Base-by-base conservation (phyloP, 148 eudicot species). In the Nepenthes gracilis region DNA sequence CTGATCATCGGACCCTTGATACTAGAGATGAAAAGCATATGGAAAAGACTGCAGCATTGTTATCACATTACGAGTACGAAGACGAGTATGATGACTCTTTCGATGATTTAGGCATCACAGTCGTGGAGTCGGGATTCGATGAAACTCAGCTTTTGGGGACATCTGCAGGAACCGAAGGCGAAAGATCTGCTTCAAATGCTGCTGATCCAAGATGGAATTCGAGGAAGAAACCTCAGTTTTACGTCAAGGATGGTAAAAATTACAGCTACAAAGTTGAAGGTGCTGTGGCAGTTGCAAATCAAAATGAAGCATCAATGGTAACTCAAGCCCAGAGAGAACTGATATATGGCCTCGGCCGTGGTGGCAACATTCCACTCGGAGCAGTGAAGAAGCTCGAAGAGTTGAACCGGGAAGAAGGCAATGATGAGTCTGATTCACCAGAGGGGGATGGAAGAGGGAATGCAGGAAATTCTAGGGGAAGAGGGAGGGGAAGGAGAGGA, bases 61-160 rank as follows among this genome's bases (percentile, higher is more conserved):
- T 65, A 36, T 84, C 88, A 33, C 96, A 83, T 58, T 84, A 82
- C 2, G 98, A 86, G 70, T 93, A 93, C 59, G 98, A 93, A 67
- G 98, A 88, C 33, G 98, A 93, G 74, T 93, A 93, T 40, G 96
- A 93, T 57, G 98, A 93, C 69, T 93, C 98, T 33, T 93, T 93
- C 52, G 98, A 93, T 77, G 98, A 93, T 64, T 64, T 93, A 12
- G 98, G 98, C 15, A 62, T 88, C 70, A 74, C 85, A 6, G 79
- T 85, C 12, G 75, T 81, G 55, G 98, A 92, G 73, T 80, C 98
- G 2, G 86, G 90, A 47, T 65, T 76, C 2, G 98, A 86, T 62
- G 96, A 82, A 43, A 64, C 81, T 0, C 92, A 85, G 61, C 65
- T 62, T 34, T 56, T 76, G 50, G 66, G 71, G 33, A 60, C 54